Evolutionary conservation across 2,329 filamentous ascomycete genomes (phyloP).

Genomic region (Venturia asperata): DNA sequence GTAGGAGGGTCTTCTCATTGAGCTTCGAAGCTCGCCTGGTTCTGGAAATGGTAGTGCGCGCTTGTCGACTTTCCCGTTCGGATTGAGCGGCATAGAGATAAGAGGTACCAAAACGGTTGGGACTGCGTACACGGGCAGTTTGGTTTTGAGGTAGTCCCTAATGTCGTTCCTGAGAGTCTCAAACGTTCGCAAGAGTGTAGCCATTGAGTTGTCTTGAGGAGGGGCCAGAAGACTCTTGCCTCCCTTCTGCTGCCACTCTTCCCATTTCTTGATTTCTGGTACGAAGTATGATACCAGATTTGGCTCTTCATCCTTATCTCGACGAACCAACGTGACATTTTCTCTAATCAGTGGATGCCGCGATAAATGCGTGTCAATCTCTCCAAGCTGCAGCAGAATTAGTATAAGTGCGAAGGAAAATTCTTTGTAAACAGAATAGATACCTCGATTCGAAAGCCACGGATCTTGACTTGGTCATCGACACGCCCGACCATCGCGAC

Average conservation of each 20-base stretch:
- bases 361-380: constrained; percentile 80
- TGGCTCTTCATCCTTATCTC: constrained; percentile 77
- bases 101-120: constrained; percentile 69
- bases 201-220: constrained; percentile 44
- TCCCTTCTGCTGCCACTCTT: constrained; percentile 48
- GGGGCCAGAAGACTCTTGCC: constrained; percentile 22
- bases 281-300: constrained; percentile 87
- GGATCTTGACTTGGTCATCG: constrained; percentile 90
- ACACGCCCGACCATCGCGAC: constrained; percentile 73
- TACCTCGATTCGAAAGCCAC: constrained; percentile 83
- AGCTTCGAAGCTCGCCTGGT: constrained; percentile 26
- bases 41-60: constrained; percentile 76
- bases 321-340: constrained; percentile 75
- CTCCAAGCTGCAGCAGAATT: constrained; percentile 49
- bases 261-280: constrained; percentile 70
- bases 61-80: constrained; percentile 54
- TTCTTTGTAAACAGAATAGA: not conserved
- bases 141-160: constrained; percentile 62
- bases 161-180: constrained; percentile 52
- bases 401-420: not conserved
- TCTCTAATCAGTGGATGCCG: constrained; percentile 71
- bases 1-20: constrained; percentile 35
- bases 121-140: constrained; percentile 67
- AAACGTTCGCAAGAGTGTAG: constrained; percentile 53
- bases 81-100: constrained; percentile 64